Base-by-base conservation (phyloP, 345 rosid genomes). In the Pelargonium nanum region DNA sequence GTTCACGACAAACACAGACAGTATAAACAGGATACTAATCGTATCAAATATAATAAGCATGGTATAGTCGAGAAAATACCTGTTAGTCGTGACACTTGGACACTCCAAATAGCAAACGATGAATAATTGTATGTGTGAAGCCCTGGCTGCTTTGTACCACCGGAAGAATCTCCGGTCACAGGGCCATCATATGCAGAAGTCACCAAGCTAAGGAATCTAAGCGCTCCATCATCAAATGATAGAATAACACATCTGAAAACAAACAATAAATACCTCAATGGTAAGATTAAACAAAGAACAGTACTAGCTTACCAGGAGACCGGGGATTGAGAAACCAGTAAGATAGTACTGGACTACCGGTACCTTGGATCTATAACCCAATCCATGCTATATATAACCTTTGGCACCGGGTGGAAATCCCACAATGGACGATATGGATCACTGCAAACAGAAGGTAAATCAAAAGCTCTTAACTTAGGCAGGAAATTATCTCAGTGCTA, bases 351-450 rank as follows among this genome's bases (percentile, higher is more conserved):
- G 34, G 50, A 57, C 44, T 30, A n/a, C 60, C 21, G 54, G 17
- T 71, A 93, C 97, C 77, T 83, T 72, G 96, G 96, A 69, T 89
- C 83, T 68, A 72, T 72, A 48, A 76, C 71, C 97, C 97, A 93
- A 66, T 87, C 91, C 65, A 89, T 61, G 66, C 87, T 77, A 65
- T 83, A 84, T 44, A 89, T 80, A 68, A 83, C 78, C 74, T 76
- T 84, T 48, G 85, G 84, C 6, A 71, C 74, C 1, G 87, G 83
- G 64, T 81, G 91, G 66, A 85, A 57, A 40, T 85, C 85, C 97
- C 97, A 93, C 55, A 89, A 59, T 58, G 95, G 92, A 53, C 77
- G 87, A 74, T 78, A 87, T 17, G 90, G 94, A 77, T 89, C 96
- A 59, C 97, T 93, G 83, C 70, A 80, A 60, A 74, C 58, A 63